phyloP scores from a whole-genome alignment of 495 filamentous ascomycete species.

The Staphylotrichum longicolle region DNA sequence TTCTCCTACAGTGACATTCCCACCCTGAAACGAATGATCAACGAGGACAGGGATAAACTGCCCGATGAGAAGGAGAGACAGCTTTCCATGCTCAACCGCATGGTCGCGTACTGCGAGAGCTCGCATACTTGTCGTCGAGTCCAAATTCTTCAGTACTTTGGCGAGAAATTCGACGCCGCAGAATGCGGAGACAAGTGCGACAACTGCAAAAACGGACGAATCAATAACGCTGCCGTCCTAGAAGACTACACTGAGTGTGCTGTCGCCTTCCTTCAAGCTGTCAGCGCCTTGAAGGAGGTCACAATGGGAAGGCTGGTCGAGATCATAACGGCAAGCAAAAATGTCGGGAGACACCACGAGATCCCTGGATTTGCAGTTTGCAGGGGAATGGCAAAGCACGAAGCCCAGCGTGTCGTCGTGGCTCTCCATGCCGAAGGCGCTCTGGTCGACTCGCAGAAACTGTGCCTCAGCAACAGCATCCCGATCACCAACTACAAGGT shows the following conservation, averaged over 20 bases:
- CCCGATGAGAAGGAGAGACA: conserved; percentile 64
- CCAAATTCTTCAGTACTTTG: conserved; percentile 89
- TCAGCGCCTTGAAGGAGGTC: conserved; percentile 52
- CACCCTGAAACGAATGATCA: conserved; percentile 69
- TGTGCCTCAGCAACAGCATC: conserved; percentile 35
- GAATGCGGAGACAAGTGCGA: conserved; percentile 75
- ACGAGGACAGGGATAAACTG: conserved; percentile 62
- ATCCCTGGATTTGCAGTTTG: conserved; percentile 41
- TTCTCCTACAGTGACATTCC: conserved; percentile 72
- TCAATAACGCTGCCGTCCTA: conserved; percentile 56
- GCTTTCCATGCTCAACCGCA: conserved; percentile 74
- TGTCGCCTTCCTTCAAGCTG: conserved; percentile 60
- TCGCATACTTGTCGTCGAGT: conserved; percentile 78
- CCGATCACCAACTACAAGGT: conserved; percentile 43
- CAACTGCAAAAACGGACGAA: conserved; percentile 68
- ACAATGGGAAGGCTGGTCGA: conserved; percentile 55
- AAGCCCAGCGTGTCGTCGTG: conserved; percentile 51
- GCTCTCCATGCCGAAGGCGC: conserved; percentile 41
- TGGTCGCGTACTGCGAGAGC: conserved; percentile 87
- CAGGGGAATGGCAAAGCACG: conserved; percentile 45
- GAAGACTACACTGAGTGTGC: conserved; percentile 78
- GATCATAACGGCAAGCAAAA: conserved; percentile 45
- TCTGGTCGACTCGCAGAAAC: conserved; percentile 49
- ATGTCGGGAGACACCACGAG: conserved; percentile 33
- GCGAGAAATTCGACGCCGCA: conserved; percentile 69